phyloP scores from a whole-genome alignment of 345 rosid genomes.

The Acer saccharum region DNA sequence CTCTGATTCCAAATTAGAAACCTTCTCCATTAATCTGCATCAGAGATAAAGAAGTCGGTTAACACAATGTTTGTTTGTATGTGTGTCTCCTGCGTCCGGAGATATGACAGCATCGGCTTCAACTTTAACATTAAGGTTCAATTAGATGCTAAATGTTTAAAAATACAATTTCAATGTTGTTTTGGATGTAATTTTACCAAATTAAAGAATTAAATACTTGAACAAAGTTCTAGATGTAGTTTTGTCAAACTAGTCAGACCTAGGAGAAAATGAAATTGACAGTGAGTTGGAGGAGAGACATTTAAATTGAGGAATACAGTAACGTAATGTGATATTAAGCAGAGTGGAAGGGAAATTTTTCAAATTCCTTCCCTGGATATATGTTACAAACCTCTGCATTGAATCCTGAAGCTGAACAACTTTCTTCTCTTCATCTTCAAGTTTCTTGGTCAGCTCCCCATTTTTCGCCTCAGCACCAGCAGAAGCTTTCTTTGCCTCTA shows the following conservation, averaged over 20 bases:
- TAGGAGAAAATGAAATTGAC: neutral
- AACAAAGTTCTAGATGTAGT: constrained; percentile 3
- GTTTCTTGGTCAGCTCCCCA: constrained; percentile 62
- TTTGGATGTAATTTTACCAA: constrained; percentile 10
- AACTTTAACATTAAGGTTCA: neutral
- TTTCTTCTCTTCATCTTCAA: constrained; percentile 68
- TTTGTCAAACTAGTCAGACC: neutral
- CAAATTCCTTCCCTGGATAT: constrained; percentile 7
- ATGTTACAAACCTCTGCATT: constrained; percentile 71
- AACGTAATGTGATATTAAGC: neutral
- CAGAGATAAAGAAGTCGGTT: constrained; percentile 11
- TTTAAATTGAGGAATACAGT: neutral
- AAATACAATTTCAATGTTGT: neutral
- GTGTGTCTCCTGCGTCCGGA: neutral
- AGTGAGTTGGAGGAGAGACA: neutral
- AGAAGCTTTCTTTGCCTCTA: constrained; percentile 62
- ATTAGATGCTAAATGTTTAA: neutral
- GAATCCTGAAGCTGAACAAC: constrained; percentile 76
- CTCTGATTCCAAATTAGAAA: constrained; percentile 86
- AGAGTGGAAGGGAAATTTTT: neutral
- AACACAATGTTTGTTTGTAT: neutral
- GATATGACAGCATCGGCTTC: neutral
- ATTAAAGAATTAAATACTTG: neutral
- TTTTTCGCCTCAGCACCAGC: constrained; percentile 54
- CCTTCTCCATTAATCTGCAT: constrained; percentile 71